Conservation (phyloP, 2,329 filamentous ascomycete species). For the Alternaria atra region DNA sequence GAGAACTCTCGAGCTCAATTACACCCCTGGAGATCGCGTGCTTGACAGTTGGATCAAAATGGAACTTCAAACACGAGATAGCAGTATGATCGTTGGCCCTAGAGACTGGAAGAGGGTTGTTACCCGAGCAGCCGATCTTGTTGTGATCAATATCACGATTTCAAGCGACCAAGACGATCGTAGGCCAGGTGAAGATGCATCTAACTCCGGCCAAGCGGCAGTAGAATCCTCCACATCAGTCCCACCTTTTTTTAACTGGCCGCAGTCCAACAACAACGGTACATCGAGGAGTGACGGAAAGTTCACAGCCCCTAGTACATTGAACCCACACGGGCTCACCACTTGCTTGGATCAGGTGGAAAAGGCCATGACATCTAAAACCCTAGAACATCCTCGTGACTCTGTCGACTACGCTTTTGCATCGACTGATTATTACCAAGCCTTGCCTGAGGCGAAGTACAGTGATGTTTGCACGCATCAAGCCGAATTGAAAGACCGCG, state of each 20-base stretch:
- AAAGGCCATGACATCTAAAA: conserved; percentile 32
- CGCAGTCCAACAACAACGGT: conserved; percentile 2
- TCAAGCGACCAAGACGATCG: conserved; percentile 8
- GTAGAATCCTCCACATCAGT: not conserved
- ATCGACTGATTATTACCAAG: conserved; percentile 37
- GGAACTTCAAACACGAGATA: conserved; percentile 9
- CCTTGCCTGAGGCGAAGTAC: conserved; percentile 25
- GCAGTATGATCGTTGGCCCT: conserved; percentile 20
- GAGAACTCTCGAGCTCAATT: conserved; percentile 31
- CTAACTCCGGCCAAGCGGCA: not conserved
- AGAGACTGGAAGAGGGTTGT: conserved; percentile 33
- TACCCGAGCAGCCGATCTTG: conserved; percentile 17
- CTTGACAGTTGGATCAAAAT: conserved; percentile 14
- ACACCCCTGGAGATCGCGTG: not conserved
- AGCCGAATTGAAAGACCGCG: not conserved
- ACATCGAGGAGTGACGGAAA: not conserved
- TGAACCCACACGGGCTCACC: conserved; percentile 12
- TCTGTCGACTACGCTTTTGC: conserved; percentile 36
- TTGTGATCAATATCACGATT: conserved; percentile 35
- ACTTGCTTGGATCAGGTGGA: conserved; percentile 37
- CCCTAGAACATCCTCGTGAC: conserved; percentile 11
- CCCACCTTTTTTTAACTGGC: conserved; percentile 45
- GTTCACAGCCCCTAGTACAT: not conserved
- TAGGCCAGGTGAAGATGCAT: not conserved
- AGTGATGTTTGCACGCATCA: conserved; percentile 14